Evolutionary conservation across 202 grass and related monocot species (phyloP), one percentile per base, ranked within the genome.

Genomic region (Cymbopogon flexuosus): DNA sequence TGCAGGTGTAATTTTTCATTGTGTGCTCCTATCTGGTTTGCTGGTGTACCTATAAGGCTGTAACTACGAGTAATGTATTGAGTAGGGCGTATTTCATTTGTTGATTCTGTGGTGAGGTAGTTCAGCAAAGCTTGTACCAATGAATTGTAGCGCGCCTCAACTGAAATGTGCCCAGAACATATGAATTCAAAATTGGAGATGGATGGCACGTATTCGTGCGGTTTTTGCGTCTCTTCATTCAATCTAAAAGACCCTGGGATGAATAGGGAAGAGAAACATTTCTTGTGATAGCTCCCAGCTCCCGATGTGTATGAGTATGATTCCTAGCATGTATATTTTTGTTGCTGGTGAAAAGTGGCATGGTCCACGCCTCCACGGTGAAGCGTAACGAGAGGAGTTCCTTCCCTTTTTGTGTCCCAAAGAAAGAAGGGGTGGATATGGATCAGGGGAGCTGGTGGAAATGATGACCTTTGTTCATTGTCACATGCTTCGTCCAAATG

Each of bases 71-170:
- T 89, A 74, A 40, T 79, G 79, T 83, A 79, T 79, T 79, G 51
- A 47, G 40, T 79, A 89, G 74, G 62, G 21, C 75, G 69, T 7
- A 70, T 79, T 83, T 5, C 83, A 83, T 89, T 89, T 57, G 79
- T 89, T 89, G 34, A 79, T 75, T 86, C 0, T 75, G 37, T 69
- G 73, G 62, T 62, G 42, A 68, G 62, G 52, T 74, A 18, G 9
- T 85, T 73, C 39, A 52, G 62, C 31, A 68, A 60, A 70, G 73
- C 68, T 75, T 81, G 72, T 77, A 87, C 12, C 0, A 8, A 40
- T 68, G 47, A 15, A 78, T 5, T 61, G 59, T 41, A 47, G 58
- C 42, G 46, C 2, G 12, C 51, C 54, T 8, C 49, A 64, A 60
- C 21, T 68, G 67, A 62, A 66, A 33, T 16, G 21, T 34, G 65